phyloP scores from a whole-genome alignment of 148 eudicot species.

The Selenicereus undatus region DNA sequence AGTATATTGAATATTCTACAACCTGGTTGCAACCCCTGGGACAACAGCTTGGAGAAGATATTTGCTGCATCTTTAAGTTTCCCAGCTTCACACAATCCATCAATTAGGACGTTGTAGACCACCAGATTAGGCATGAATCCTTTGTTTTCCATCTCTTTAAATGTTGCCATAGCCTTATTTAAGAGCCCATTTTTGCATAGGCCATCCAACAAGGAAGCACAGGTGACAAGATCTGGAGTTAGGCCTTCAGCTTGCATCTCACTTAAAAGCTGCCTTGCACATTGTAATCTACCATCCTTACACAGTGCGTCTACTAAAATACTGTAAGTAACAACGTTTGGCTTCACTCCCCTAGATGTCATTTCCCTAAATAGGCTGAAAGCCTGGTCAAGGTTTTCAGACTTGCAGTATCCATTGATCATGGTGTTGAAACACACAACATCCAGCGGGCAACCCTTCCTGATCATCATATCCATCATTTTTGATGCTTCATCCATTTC shows the following conservation, averaged over 20 bases:
- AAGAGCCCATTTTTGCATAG: background rate
- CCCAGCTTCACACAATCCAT: slow-evolving; percentile 17
- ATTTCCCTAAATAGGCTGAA: background rate
- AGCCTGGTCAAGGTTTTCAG: background rate
- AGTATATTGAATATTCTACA: background rate
- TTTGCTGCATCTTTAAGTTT: background rate
- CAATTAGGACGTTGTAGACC: slow-evolving; percentile 1
- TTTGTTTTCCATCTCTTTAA: background rate
- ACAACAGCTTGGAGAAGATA: background rate
- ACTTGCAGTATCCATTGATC: background rate
- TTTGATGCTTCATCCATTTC: background rate
- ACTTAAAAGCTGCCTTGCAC: background rate
- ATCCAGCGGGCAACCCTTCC: too few relatives aligned
- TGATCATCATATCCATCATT: background rate
- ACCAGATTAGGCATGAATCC: background rate
- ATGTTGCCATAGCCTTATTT: too few relatives aligned
- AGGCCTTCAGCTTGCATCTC: slow-evolving; percentile 1
- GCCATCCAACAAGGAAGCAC: too few relatives aligned
- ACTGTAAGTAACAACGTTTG: background rate
- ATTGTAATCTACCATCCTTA: background rate
- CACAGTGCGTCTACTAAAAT: background rate
- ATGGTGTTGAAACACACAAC: background rate
- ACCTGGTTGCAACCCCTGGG: background rate
- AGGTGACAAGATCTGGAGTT: too few relatives aligned
- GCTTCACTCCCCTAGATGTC: background rate